Evolutionary conservation across 352 stramenopile species (phyloP).

Genomic region (Globisporangium canariense): DNA sequence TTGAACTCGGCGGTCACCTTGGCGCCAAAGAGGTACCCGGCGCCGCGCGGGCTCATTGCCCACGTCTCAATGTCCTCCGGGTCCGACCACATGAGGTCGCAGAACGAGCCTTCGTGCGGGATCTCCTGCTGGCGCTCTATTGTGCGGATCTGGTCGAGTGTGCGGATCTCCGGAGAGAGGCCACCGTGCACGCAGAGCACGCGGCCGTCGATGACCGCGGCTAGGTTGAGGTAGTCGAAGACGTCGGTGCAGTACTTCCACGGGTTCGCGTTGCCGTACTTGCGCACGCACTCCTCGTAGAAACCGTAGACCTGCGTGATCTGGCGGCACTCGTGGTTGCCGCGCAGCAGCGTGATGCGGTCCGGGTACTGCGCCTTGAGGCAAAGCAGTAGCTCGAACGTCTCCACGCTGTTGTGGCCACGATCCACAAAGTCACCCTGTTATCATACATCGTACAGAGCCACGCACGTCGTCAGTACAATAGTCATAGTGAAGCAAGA

Average conservation of each 20-base stretch:
- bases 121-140: conserved; percentile 97
- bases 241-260: conserved; percentile 97
- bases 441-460: conserved; percentile 13
- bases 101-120: conserved; percentile 94
- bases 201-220: conserved; percentile 91
- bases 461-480: not conserved
- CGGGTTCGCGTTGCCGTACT: conserved; percentile 95
- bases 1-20: conserved; percentile 90
- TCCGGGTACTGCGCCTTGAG: conserved; percentile 87
- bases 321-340: conserved; percentile 92
- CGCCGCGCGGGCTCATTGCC: conserved; percentile 87
- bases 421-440: conserved; percentile 90
- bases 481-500: not conserved
- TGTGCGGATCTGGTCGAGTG: conserved; percentile 93
- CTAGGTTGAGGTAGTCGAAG: conserved; percentile 96
- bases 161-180: conserved; percentile 92
- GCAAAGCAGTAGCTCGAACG: conserved; percentile 84
- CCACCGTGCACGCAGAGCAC: conserved; percentile 95
- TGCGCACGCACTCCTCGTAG: conserved; percentile 96
- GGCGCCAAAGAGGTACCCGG: conserved; percentile 84
- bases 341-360: conserved; percentile 83
- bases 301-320: conserved; percentile 98
- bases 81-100: conserved; percentile 98
- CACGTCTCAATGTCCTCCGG: conserved; percentile 93
- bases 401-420: conserved; percentile 89